Conservation (phyloP, 163 green algal species). For the Picocystis sp. region DNA sequence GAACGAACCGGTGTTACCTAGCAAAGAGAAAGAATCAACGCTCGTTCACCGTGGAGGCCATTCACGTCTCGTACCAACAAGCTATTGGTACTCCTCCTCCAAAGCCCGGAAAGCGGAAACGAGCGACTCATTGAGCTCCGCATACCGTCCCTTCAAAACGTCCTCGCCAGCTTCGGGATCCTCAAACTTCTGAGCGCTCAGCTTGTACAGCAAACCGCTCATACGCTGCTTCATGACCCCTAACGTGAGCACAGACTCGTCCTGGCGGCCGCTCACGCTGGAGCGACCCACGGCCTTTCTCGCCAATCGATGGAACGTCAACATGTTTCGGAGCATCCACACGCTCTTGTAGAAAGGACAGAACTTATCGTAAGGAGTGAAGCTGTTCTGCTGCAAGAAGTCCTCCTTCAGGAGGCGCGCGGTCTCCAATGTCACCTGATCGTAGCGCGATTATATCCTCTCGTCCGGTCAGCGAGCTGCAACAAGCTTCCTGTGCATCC, state of each 20-base stretch:
- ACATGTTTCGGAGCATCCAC: constrained; percentile 59
- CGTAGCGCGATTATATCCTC: too few species aligned
- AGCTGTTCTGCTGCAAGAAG: constrained; percentile 98
- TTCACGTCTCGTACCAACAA: too few species aligned
- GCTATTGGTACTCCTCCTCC: constrained; percentile 93
- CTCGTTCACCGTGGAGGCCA: too few species aligned
- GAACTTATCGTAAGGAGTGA: constrained; percentile 97
- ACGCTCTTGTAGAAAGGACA: constrained; percentile 95
- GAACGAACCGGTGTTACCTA: too few species aligned
- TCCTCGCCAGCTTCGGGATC: constrained; percentile 90
- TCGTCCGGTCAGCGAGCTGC: too few species aligned
- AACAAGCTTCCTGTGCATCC: too few species aligned
- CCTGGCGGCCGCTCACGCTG: constrained; percentile 8
- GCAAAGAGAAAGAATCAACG: too few species aligned
- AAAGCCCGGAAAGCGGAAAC: constrained; percentile 67
- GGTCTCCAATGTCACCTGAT: constrained; percentile 52
- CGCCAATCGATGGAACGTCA: constrained; percentile 36
- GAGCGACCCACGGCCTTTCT: constrained; percentile 32
- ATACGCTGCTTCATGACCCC: constrained; percentile 91
- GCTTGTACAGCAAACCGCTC: constrained; percentile 66
- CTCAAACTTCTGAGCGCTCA: constrained; percentile 94
- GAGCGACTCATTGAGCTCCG: constrained; percentile 68
- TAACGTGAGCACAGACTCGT: constrained; percentile 51
- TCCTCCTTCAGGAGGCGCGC: constrained; percentile 94
- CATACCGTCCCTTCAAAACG: constrained; percentile 53